These are phyloP conservation scores for Lachnellula hyalina DNA, from an alignment of 2,329 filamentous ascomycete species.

Conservation along the genomic window DNA sequence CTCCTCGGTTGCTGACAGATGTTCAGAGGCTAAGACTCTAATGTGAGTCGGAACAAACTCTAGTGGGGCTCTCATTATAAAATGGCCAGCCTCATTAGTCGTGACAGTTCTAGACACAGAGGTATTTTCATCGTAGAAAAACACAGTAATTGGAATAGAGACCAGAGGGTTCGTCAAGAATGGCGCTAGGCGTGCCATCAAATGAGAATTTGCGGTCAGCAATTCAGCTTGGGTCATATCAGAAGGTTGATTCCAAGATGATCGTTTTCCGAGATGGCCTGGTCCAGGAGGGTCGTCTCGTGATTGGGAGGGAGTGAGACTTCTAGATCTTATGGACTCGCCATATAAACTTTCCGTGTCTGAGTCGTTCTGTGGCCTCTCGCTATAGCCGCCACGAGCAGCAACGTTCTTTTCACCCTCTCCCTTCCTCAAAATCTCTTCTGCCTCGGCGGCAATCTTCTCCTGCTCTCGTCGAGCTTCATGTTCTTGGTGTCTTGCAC, in stretches of 20 bases:
- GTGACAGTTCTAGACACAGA: constrained; percentile 80
- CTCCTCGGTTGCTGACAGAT: constrained; percentile 73
- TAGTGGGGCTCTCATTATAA: constrained; percentile 70
- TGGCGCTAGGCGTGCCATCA: constrained; percentile 81
- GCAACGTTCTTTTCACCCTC: constrained; percentile 67
- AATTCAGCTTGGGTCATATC: constrained; percentile 75
- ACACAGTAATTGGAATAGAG: constrained; percentile 76
- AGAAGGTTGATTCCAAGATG: constrained; percentile 34
- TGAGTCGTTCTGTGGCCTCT: constrained; percentile 47
- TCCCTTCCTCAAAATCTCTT: constrained; percentile 68
- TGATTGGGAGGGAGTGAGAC: constrained; percentile 15
- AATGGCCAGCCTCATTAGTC: constrained; percentile 88
- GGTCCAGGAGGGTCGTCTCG: constrained; percentile 29
- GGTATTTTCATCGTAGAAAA: constrained; percentile 84
- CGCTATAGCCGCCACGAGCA: constrained; percentile 68
- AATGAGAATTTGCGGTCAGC: constrained; percentile 71
- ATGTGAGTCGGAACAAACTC: constrained; percentile 90
- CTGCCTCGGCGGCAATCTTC: constrained; percentile 68
- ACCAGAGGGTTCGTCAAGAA: constrained; percentile 83
- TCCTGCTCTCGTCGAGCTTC: constrained; percentile 54
- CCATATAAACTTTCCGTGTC: constrained; percentile 31
- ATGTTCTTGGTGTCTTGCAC: constrained; percentile 35
- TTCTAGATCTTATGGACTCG: constrained; percentile 14
- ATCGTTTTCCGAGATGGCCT: constrained; percentile 39
- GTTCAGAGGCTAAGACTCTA: constrained; percentile 78